A percentile compares a stretch with the other conserved stretches of the same genome.
phyloP scores from a whole-genome alignment of 306 rosid species.

The Inga leiocalycina region DNA sequence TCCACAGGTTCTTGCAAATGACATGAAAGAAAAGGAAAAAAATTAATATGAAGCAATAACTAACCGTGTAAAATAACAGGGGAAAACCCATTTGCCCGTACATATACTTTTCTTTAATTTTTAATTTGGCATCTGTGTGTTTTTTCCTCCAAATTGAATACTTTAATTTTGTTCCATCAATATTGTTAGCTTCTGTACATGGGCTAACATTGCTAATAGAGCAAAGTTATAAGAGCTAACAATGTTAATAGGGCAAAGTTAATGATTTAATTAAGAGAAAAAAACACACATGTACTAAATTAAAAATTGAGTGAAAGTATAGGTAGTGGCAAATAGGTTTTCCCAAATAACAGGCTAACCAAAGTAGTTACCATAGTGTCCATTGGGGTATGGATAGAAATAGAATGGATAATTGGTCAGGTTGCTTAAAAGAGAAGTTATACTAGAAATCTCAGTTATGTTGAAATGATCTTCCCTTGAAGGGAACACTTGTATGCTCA shows the following conservation, averaged over 20 bases:
- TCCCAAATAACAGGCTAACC: constrained; percentile 16
- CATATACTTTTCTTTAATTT: constrained; percentile 28
- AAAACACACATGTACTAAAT: too few relatives aligned
- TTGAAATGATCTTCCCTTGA: constrained; percentile 40
- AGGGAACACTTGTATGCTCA: constrained; percentile 49
- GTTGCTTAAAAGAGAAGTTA: constrained; percentile 47
- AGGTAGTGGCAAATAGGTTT: too few relatives aligned
- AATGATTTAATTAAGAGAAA: too few relatives aligned
- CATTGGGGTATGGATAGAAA: constrained; percentile 6
- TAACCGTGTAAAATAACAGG: constrained; percentile 16
- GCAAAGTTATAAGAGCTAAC: too few relatives aligned
- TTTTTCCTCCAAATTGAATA: too few relatives aligned
- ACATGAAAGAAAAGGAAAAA: background rate
- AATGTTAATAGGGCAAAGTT: too few relatives aligned
- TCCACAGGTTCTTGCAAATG: background rate
- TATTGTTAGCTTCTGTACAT: too few relatives aligned
- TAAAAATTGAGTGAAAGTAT: too few relatives aligned
- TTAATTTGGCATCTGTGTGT: too few relatives aligned
- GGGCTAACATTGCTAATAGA: too few relatives aligned
- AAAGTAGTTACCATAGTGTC: background rate
- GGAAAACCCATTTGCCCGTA: too few relatives aligned
- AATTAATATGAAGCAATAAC: background rate
- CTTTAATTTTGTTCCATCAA: too few relatives aligned
- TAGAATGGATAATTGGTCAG: constrained; percentile 37
- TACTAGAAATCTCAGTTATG: constrained; percentile 1